These are phyloP conservation scores for Tylopilus sp. DNA, from an alignment of 768 basidiomycete genomes.

Conservation along the genomic window DNA sequence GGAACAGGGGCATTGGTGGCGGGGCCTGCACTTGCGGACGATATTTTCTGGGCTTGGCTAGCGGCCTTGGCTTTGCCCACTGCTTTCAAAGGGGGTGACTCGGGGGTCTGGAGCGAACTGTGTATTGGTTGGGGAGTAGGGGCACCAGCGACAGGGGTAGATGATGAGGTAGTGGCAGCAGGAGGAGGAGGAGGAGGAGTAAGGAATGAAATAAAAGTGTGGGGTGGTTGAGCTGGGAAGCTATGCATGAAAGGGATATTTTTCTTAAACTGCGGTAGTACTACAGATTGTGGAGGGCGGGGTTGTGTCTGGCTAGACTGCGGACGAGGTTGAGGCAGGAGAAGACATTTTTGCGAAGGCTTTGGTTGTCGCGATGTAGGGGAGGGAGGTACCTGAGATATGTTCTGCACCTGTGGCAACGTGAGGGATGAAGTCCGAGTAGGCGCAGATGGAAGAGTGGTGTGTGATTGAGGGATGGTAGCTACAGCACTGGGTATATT, in stretches of 20 bases:
- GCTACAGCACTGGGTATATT: conserved; percentile 12
- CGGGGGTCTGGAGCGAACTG: conserved; percentile 63
- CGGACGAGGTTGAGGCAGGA: conserved; percentile 7
- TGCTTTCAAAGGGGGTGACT: conserved; percentile 64
- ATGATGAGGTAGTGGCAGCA: conserved; percentile 33
- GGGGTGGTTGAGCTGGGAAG: conserved; percentile 17
- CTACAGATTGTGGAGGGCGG: background rate
- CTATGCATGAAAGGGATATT: conserved; percentile 15
- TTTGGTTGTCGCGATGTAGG: conserved; percentile 16
- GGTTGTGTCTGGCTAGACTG: conserved; percentile 9
- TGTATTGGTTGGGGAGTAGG: conserved; percentile 38
- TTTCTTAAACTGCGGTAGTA: conserved; percentile 17
- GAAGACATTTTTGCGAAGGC: conserved; percentile 8
- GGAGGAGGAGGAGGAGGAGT: conserved; percentile 54
- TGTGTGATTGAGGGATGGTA: conserved; percentile 5
- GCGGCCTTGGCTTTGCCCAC: conserved; percentile 42
- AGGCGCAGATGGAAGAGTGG: background rate
- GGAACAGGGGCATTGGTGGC: conserved; percentile 38
- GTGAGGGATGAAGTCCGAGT: conserved; percentile 11
- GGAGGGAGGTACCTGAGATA: conserved; percentile 19
- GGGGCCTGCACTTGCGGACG: conserved; percentile 30
- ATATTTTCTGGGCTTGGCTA: conserved; percentile 28
- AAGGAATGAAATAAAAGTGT: conserved; percentile 21
- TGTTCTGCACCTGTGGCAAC: conserved; percentile 19
- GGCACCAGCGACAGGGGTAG: conserved; percentile 50